These are phyloP conservation scores for Macrophomina pseudophaseolina DNA, from an alignment of 2,329 filamentous ascomycete species.

Conservation along the genomic window DNA sequence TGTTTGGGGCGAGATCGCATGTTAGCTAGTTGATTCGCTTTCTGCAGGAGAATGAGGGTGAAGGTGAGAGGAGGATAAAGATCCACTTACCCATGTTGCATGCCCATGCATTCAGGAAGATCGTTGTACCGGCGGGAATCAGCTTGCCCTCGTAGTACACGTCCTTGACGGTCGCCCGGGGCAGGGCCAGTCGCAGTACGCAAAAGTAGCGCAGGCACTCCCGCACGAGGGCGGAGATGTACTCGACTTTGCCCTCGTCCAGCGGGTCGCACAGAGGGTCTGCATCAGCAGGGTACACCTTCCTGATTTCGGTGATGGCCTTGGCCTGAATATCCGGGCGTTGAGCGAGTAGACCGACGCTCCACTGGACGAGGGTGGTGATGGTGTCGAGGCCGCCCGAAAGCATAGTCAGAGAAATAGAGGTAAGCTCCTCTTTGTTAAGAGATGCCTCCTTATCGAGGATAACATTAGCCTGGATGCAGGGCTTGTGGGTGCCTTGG, in stretches of 20 bases:
- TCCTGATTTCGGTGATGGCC: slow-evolving; percentile 61
- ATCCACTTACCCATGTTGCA: slow-evolving; percentile 66
- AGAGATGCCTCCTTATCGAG: slow-evolving; percentile 67
- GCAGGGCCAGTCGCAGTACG: slow-evolving; percentile 66
- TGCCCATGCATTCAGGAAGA: slow-evolving; percentile 71
- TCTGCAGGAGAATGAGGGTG: too few species aligned
- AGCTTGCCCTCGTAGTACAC: slow-evolving; percentile 62
- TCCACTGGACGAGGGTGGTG: slow-evolving; percentile 69
- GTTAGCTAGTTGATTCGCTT: background rate
- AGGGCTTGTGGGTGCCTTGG: slow-evolving; percentile 65
- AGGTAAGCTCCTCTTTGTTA: slow-evolving; percentile 66
- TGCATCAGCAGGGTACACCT: slow-evolving; percentile 54
- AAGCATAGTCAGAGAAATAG: slow-evolving; percentile 71
- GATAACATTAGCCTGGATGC: slow-evolving; percentile 71
- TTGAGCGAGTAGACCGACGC: slow-evolving; percentile 63
- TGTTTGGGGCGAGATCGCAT: slow-evolving; percentile 13
- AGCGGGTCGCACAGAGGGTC: slow-evolving; percentile 64
- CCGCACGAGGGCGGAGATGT: slow-evolving; percentile 66
- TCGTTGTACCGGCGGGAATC: slow-evolving; percentile 67
- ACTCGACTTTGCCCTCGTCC: slow-evolving; percentile 68
- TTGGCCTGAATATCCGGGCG: slow-evolving; percentile 67
- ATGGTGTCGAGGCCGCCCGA: slow-evolving; percentile 71
- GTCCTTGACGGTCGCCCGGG: slow-evolving; percentile 65
- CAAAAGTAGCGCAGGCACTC: slow-evolving; percentile 68
- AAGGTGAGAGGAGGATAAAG: too few species aligned